Evolutionary conservation across 306 rosid genomes (phyloP).

Genomic region (Begonia masoniana): DNA sequence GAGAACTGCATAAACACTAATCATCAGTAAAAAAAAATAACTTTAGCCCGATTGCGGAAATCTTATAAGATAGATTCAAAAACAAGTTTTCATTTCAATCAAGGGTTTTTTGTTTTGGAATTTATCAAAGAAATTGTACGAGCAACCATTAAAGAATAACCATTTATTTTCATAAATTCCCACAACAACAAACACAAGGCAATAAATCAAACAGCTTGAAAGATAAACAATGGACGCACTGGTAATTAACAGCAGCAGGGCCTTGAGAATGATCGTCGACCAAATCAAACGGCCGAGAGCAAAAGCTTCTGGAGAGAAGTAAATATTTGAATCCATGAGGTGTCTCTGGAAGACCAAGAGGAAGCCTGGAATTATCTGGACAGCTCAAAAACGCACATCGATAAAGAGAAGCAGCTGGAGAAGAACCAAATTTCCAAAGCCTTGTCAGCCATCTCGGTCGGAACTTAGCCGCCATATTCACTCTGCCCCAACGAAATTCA

Average conservation of each 20-base stretch:
- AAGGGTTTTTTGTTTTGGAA: neutral
- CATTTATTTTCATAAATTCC: too few relatives aligned
- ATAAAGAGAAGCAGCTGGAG: too few relatives aligned
- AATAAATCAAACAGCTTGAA: neutral
- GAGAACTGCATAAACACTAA: slow-evolving; percentile 48
- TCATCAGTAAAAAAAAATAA: neutral
- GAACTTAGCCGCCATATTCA: too few relatives aligned
- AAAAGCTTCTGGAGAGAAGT: slow-evolving; percentile 32
- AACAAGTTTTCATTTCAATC: neutral
- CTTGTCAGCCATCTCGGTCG: too few relatives aligned
- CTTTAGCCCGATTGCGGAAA: neutral
- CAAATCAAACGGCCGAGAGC: slow-evolving; percentile 33
- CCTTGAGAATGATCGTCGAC: slow-evolving; percentile 29
- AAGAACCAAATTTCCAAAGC: too few relatives aligned
- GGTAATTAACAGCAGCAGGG: slow-evolving; percentile 63
- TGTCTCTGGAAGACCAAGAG: neutral
- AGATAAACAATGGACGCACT: slow-evolving; percentile 19
- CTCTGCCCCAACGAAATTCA: too few relatives aligned
- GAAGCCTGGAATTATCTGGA: neutral
- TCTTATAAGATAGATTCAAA: too few relatives aligned
- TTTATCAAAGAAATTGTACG: too few relatives aligned
- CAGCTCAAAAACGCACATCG: too few relatives aligned
- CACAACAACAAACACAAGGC: neutral
- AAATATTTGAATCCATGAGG: slow-evolving; percentile 6
- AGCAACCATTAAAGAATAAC: too few relatives aligned